phyloP scores from a whole-genome alignment of 106 monocot genomes.

The Allium sativum region DNA sequence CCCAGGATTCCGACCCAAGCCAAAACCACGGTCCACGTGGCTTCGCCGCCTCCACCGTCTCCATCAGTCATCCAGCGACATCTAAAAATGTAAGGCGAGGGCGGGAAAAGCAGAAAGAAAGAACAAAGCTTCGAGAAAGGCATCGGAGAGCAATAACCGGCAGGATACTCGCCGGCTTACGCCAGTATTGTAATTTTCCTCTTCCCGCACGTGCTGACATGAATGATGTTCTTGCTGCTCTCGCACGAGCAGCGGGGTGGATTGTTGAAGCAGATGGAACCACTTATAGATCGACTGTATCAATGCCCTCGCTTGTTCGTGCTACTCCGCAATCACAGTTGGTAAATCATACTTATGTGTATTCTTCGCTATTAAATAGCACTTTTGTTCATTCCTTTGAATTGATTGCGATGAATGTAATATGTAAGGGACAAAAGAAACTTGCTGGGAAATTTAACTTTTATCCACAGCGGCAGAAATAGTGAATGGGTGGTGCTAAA shows the following conservation, averaged over 20 bases:
- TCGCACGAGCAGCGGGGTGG: conserved; percentile 95
- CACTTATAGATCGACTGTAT: conserved; percentile 42
- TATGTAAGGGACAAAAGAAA: too few relatives aligned
- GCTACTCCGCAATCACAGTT: conserved; percentile 5
- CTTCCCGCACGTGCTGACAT: conserved; percentile 95
- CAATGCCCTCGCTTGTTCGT: neutral
- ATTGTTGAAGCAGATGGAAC: conserved; percentile 80
- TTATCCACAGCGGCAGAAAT: too few relatives aligned
- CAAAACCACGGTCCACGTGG: conserved; percentile 46
- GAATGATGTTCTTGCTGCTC: conserved; percentile 97
- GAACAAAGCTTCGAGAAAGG: conserved; percentile 88
- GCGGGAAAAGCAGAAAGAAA: conserved; percentile 85
- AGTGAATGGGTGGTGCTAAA: too few relatives aligned
- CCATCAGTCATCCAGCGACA: conserved; percentile 2
- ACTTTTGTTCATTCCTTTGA: too few relatives aligned
- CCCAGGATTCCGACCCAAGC: conserved; percentile 27
- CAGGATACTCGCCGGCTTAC: conserved; percentile 88
- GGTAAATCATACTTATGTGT: too few relatives aligned
- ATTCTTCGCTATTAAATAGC: too few relatives aligned
- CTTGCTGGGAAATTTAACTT: too few relatives aligned
- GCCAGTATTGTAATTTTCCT: conserved; percentile 87
- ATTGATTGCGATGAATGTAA: too few relatives aligned
- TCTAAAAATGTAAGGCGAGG: conserved; percentile 34
- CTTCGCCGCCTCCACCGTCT: conserved; percentile 26
- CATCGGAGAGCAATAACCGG: conserved; percentile 92